Percentiles rank a stretch among this genome's conserved stretches.
Evolutionary conservation across 345 rosid genomes (phyloP).

Genomic region (Nasturtium officinale): DNA sequence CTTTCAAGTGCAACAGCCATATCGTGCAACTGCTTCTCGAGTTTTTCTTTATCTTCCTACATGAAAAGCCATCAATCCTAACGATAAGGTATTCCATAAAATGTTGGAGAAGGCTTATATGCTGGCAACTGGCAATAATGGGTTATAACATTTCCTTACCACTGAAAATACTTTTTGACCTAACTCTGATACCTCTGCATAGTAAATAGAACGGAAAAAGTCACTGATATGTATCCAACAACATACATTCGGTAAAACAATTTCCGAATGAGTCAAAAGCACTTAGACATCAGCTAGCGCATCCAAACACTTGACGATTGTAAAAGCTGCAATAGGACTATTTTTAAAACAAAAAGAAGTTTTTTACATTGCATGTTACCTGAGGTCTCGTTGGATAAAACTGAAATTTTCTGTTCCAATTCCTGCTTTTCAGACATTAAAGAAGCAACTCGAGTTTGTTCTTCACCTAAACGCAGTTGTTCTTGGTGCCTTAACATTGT

Average conservation of each 20-base stretch:
- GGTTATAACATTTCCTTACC: constrained; percentile 51
- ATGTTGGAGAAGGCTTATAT: constrained; percentile 8
- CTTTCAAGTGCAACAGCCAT: constrained; percentile 94
- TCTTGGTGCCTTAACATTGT: constrained; percentile 67
- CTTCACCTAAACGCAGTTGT: constrained; percentile 56
- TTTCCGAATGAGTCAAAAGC: neutral
- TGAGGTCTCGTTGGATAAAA: constrained; percentile 49
- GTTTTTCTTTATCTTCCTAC: constrained; percentile 84
- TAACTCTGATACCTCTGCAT: constrained; percentile 50
- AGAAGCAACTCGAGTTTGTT: constrained; percentile 63
- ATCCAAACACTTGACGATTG: constrained; percentile 5
- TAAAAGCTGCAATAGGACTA: neutral
- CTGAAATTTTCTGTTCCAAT: constrained; percentile 65
- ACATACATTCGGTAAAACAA: neutral
- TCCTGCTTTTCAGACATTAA: constrained; percentile 73
- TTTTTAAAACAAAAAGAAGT: neutral
- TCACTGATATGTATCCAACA: constrained; percentile 24
- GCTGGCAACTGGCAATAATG: constrained; percentile 15
- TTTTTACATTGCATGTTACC: constrained; percentile 45
- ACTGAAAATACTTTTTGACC: constrained; percentile 53
- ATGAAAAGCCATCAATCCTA: constrained; percentile 30
- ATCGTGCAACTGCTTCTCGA: constrained; percentile 92
- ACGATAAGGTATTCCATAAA: neutral
- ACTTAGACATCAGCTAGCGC: neutral
- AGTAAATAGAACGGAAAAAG: constrained; percentile 12